These are phyloP conservation scores for Kwoniella dendrophila DNA, from an alignment of 768 basidiomycete species.

Conservation along the genomic window DNA sequence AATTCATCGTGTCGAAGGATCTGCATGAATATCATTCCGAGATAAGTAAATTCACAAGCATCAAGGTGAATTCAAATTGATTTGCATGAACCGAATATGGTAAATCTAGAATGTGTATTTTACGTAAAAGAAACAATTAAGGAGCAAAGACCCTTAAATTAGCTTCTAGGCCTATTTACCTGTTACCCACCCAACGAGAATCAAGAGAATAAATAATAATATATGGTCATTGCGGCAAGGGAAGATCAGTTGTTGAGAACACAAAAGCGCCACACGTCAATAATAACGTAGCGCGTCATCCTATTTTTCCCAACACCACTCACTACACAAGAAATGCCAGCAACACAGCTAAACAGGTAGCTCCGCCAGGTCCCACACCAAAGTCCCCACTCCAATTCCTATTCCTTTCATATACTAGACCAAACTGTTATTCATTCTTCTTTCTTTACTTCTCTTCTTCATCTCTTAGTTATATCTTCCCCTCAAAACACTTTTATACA, in stretches of 20 bases:
- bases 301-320: background rate
- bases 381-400: conserved; percentile 5
- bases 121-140: conserved; percentile 13
- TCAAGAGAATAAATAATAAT: background rate
- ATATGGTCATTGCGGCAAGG: too few species aligned
- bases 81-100: conserved; percentile 12
- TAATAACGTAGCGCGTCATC: conserved; percentile 16
- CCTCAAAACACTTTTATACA: background rate
- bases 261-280: background rate
- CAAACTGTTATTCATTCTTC: background rate
- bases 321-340: too few species aligned
- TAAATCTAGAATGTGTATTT: background rate
- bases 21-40: background rate
- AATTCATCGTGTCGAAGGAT: too few species aligned
- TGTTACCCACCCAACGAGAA: conserved; percentile 3
- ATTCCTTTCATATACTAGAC: background rate
- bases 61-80: too few species aligned
- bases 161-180: background rate
- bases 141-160: background rate
- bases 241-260: too few species aligned
- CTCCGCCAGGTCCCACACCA: conserved; percentile 11
- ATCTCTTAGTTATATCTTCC: background rate
- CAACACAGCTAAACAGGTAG: background rate
- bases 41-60: too few species aligned
- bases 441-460: conserved; percentile 3